Evolutionary conservation across 2,329 filamentous ascomycete species (phyloP).

Genomic region (Fusarium odoratissimum): DNA sequence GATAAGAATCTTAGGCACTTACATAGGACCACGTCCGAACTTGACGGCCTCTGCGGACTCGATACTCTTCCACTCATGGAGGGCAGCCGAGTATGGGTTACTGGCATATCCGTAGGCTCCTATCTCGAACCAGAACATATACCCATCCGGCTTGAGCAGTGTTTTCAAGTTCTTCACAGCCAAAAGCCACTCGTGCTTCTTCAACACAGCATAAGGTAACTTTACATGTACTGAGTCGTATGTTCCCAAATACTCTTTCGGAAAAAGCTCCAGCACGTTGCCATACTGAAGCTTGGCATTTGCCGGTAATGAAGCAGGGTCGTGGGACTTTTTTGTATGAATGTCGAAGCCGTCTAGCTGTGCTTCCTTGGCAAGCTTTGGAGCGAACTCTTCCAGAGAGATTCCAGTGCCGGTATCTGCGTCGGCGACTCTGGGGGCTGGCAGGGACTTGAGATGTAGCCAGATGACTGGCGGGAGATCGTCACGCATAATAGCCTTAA

Average conservation of each 20-base stretch:
- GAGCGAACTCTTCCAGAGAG: too few relatives aligned
- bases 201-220: neutral
- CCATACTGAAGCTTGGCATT: neutral
- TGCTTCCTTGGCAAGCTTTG: too few relatives aligned
- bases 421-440: too few relatives aligned
- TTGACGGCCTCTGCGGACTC: neutral
- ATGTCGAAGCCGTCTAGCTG: too few relatives aligned
- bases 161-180: neutral
- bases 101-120: neutral
- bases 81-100: neutral
- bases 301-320: fast-evolving
- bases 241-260: fast-evolving
- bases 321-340: too few relatives aligned
- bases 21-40: neutral
- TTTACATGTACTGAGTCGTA: neutral
- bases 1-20: neutral
- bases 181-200: neutral
- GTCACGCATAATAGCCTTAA: too few relatives aligned
- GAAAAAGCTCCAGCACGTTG: neutral
- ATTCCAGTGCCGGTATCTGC: too few relatives aligned
- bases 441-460: too few relatives aligned
- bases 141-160: neutral
- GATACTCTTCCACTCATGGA: neutral
- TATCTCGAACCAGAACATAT: neutral
- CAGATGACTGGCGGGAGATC: too few relatives aligned